Conservation (phyloP, 208 protist genomes). For the Trypanosoma lewisi region DNA sequence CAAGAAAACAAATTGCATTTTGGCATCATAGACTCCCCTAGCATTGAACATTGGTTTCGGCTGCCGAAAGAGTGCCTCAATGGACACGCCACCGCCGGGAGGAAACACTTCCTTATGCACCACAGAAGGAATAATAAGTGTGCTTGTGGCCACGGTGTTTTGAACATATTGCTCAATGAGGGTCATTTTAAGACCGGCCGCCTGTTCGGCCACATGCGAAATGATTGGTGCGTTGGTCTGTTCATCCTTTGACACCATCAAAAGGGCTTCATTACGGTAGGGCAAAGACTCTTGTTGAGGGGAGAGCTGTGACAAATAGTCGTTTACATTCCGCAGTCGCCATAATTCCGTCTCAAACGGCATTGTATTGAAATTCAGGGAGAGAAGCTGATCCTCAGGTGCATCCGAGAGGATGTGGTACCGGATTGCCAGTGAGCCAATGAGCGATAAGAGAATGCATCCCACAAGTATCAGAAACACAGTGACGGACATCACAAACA, state of each 20-base stretch:
- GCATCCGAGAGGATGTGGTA: constrained; percentile 41
- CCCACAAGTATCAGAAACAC: constrained; percentile 22
- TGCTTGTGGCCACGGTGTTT: constrained; percentile 62
- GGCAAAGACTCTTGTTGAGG: not conserved
- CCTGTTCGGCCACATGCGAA: constrained; percentile 19
- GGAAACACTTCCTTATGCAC: constrained; percentile 44
- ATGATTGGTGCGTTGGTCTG: constrained; percentile 5
- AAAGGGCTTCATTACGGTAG: not conserved
- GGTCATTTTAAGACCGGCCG: constrained; percentile 50
- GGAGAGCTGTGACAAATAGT: constrained; percentile 14
- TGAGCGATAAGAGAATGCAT: constrained; percentile 32
- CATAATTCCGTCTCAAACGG: constrained; percentile 63
- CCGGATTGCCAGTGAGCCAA: constrained; percentile 29
- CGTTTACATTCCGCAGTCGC: constrained; percentile 34
- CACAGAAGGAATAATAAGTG: constrained; percentile 50
- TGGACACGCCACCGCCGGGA: constrained; percentile 46
- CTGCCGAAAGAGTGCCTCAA: constrained; percentile 53
- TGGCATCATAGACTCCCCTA: constrained; percentile 44
- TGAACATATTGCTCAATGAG: constrained; percentile 46
- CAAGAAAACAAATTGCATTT: constrained; percentile 60
- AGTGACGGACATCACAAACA: not conserved
- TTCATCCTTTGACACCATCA: not conserved
- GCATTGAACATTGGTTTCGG: constrained; percentile 60
- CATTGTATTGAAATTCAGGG: constrained; percentile 55
- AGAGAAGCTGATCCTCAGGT: constrained; percentile 46